Evolutionary conservation across 2,329 filamentous ascomycete species (phyloP).

Genomic region (Stagonosporopsis tanaceti): DNA sequence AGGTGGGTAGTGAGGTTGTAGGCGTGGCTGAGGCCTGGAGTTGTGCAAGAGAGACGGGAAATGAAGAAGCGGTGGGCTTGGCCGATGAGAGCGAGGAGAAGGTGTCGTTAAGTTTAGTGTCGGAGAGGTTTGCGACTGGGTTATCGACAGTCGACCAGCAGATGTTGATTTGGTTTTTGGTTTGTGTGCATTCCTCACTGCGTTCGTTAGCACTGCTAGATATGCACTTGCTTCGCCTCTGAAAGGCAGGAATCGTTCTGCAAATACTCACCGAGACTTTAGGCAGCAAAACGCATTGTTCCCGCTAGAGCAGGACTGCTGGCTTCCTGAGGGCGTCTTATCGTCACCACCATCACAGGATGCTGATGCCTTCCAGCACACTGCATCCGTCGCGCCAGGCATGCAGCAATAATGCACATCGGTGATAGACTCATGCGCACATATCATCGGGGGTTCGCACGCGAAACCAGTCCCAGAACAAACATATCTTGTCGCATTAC

Average conservation of each 20-base stretch:
- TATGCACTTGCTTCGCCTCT: neutral
- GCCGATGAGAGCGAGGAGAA: constrained; percentile 26
- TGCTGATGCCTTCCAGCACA: constrained; percentile 22
- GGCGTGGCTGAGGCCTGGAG: constrained; percentile 15
- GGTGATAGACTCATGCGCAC: constrained; percentile 23
- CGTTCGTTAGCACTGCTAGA: constrained; percentile 1
- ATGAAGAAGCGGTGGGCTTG: constrained; percentile 14
- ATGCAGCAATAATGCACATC: constrained; percentile 29
- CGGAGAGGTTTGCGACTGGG: constrained; percentile 18
- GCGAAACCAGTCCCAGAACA: constrained; percentile 17
- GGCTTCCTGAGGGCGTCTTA: constrained; percentile 13
- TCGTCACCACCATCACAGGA: constrained; percentile 17
- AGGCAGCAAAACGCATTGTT: constrained; percentile 27
- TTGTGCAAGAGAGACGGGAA: constrained; percentile 10
- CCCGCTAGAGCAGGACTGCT: constrained; percentile 21
- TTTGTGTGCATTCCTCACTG: constrained; percentile 31
- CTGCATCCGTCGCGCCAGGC: constrained; percentile 16
- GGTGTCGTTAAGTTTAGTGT: constrained; percentile 20
- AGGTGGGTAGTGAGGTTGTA: constrained; percentile 4
- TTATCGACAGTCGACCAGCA: constrained; percentile 27
- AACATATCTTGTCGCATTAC: constrained; percentile 18
- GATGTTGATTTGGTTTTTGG: constrained; percentile 26
- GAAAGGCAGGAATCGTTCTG: neutral
- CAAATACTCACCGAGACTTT: constrained; percentile 16
- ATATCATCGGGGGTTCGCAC: constrained; percentile 24